Percentiles rank a stretch among this genome's conserved stretches.
Conservation (phyloP, 805 yeast species). For the Wickerhamiella domercqiae region DNA sequence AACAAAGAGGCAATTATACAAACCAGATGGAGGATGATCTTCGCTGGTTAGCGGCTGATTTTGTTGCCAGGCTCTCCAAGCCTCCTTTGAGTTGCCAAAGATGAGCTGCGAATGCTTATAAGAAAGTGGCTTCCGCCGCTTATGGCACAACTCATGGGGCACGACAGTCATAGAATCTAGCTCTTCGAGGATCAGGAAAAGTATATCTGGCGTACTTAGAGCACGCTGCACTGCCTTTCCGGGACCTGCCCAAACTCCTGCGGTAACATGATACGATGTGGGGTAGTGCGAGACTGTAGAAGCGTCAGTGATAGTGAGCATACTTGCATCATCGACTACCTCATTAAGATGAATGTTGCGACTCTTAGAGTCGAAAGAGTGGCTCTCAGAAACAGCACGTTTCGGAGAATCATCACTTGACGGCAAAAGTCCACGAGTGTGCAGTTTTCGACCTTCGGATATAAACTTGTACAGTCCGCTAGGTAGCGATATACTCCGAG, state of each 20-base stretch:
- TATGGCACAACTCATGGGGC: slow-evolving; percentile 48
- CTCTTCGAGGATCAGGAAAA: slow-evolving; percentile 40
- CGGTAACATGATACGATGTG: background rate
- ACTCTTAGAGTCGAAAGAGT: slow-evolving; percentile 2
- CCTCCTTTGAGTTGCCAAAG: slow-evolving; percentile 42
- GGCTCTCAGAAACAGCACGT: slow-evolving; percentile 2
- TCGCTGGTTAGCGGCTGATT: slow-evolving; percentile 8
- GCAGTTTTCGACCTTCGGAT: background rate
- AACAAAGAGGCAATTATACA: slow-evolving; percentile 53
- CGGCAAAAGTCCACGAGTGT: background rate
- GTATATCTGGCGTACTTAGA: slow-evolving; percentile 64
- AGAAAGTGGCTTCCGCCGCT: slow-evolving; percentile 54
- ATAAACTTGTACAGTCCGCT: slow-evolving; percentile 3
- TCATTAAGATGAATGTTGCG: slow-evolving; percentile 1
- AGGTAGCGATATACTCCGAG: slow-evolving; percentile 5
- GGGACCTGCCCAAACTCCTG: background rate
- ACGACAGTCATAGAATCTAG: slow-evolving; percentile 41
- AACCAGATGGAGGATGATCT: slow-evolving; percentile 16
- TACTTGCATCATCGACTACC: background rate
- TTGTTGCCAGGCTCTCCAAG: slow-evolving; percentile 28
- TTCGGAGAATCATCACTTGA: slow-evolving; percentile 3
- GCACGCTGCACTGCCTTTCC: slow-evolving; percentile 27
- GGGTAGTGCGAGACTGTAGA: background rate
- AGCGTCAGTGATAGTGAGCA: background rate
- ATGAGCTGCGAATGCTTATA: slow-evolving; percentile 52